Evolutionary conservation across 768 basidiomycete genomes (phyloP).

Genomic region (Peribolospora kevripleyi): DNA sequence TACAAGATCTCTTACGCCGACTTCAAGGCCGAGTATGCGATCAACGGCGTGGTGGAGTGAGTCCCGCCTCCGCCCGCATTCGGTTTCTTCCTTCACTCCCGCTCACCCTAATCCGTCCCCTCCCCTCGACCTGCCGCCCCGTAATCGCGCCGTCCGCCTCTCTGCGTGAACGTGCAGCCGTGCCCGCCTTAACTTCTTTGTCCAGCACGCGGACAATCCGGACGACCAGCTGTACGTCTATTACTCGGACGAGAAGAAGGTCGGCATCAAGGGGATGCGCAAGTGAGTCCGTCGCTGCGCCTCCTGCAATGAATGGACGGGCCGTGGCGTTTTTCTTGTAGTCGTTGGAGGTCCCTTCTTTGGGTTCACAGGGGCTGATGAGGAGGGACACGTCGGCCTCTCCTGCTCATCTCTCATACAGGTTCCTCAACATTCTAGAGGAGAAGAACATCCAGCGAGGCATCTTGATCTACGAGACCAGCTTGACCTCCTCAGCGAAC

Average conservation of each 20-base stretch:
- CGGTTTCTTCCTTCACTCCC: neutral
- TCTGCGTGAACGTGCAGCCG: conserved; percentile 33
- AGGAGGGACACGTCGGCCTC: too few species aligned
- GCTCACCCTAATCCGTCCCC: neutral
- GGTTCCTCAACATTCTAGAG: conserved; percentile 69
- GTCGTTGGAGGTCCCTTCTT: too few species aligned
- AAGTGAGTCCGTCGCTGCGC: conserved; percentile 35
- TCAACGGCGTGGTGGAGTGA: conserved; percentile 58
- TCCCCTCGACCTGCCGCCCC: neutral
- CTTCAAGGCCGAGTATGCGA: conserved; percentile 50
- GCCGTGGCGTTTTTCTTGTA: neutral
- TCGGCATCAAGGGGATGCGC: conserved; percentile 92
- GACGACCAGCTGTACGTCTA: conserved; percentile 72
- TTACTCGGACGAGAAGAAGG: conserved; percentile 79
- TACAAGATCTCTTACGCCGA: conserved; percentile 59
- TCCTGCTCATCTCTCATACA: conserved; percentile 16
- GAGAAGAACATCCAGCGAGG: conserved; percentile 73
- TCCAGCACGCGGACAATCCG: conserved; percentile 40
- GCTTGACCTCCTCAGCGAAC: conserved; percentile 87
- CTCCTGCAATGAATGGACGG: neutral
- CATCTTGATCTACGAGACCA: conserved; percentile 83
- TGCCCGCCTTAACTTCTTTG: conserved; percentile 69
- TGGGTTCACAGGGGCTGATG: too few species aligned
- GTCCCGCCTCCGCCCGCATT: conserved; percentile 17
- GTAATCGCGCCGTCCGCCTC: too few species aligned